Evolutionary conservation across 768 basidiomycete species (phyloP).

Genomic region (Butyriboletus loyo): DNA sequence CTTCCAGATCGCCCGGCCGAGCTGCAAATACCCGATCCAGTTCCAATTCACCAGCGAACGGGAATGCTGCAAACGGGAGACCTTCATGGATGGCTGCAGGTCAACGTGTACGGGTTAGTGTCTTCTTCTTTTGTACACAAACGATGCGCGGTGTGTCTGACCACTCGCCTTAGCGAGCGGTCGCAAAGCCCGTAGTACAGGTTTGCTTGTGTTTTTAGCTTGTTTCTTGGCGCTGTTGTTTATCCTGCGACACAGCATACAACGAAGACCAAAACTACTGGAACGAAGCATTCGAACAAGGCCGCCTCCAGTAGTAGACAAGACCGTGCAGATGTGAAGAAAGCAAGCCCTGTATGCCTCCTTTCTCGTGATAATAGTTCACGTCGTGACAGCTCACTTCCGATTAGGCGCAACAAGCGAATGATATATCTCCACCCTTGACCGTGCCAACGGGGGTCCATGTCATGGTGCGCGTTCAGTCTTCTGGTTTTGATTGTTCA

Average conservation of each 20-base stretch:
- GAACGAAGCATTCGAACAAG: background rate
- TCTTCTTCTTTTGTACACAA: background rate
- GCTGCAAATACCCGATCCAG: background rate
- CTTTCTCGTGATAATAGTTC: background rate
- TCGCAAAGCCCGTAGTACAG: background rate
- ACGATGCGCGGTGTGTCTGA: background rate
- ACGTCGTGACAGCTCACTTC: background rate
- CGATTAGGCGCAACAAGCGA: background rate
- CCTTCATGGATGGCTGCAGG: background rate
- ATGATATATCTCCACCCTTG: background rate
- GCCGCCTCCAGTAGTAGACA: background rate
- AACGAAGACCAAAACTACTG: background rate
- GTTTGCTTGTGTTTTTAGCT: background rate
- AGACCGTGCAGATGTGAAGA: background rate
- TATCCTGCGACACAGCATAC: background rate
- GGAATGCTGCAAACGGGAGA: background rate
- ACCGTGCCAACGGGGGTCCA: background rate
- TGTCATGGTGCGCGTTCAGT: background rate
- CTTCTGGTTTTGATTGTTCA: too few relatives aligned
- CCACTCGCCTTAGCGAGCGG: background rate
- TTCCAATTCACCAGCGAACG: background rate
- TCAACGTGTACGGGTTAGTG: background rate
- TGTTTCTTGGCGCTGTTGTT: background rate
- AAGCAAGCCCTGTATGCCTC: background rate
- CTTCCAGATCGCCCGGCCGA: background rate